Percentiles rank a stretch among this genome's conserved stretches.
Conservation (phyloP, 331 rosid species). For the Quercus phellos region DNA sequence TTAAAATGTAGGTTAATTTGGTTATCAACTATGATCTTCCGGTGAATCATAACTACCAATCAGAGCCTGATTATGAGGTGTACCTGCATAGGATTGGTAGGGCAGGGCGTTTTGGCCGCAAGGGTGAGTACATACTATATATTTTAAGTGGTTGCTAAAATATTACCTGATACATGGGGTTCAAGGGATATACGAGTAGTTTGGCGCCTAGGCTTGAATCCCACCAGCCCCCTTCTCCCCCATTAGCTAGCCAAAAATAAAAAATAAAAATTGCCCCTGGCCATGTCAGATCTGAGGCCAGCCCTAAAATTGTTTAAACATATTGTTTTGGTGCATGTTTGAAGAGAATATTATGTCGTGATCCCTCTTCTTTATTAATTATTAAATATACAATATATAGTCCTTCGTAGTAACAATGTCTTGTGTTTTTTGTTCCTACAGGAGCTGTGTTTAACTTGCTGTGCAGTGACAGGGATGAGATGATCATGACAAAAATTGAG, state of each 20-base stretch:
- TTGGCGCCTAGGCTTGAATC: no score
- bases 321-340: neutral
- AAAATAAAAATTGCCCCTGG: no score
- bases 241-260: no score
- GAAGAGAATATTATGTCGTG: neutral
- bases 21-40: constrained; percentile 94
- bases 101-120: constrained; percentile 96
- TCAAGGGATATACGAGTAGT: no score
- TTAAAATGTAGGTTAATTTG: constrained; percentile 56
- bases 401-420: neutral
- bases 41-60: constrained; percentile 34
- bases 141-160: no score
- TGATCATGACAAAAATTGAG: constrained; percentile 57
- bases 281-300: neutral
- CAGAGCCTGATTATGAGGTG: constrained; percentile 82
- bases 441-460: constrained; percentile 80
- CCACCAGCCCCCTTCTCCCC: no score
- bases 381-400: neutral
- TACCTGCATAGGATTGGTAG: constrained; percentile 90
- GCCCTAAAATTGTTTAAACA: neutral
- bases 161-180: neutral
- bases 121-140: constrained; percentile 42
- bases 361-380: neutral
- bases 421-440: constrained; percentile 30
- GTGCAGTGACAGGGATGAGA: constrained; percentile 41